These are phyloP conservation scores for Diplodia corticola DNA, from an alignment of 2,329 filamentous ascomycete species.

Conservation along the genomic window DNA sequence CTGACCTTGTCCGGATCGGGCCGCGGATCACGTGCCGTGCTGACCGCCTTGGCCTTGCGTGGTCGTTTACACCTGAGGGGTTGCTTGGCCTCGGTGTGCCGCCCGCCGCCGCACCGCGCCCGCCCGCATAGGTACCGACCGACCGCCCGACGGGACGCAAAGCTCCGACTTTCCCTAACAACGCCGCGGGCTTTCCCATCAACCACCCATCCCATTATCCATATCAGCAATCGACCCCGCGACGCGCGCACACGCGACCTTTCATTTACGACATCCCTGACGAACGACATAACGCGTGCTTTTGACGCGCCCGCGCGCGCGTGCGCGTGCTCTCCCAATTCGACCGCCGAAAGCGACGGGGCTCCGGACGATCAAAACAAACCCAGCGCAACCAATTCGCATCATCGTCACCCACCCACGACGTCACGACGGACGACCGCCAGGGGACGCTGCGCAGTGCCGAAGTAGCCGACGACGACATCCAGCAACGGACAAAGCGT, in stretches of 20 bases:
- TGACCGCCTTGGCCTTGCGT: not conserved
- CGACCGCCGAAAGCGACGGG: not conserved
- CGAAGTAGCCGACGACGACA: not conserved
- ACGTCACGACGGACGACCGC: not conserved
- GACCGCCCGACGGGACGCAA: not conserved
- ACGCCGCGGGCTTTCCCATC: not conserved
- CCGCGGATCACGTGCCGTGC: slow-evolving; percentile 1
- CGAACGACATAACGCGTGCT: not conserved
- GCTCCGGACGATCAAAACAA: not conserved
- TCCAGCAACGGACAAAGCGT: too few relatives aligned
- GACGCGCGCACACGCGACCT: not conserved
- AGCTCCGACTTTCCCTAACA: slow-evolving; percentile 17
- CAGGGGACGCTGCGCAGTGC: not conserved
- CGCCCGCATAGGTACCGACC: slow-evolving; percentile 1
- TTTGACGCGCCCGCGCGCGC: not conserved
- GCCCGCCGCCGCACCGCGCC: not conserved
- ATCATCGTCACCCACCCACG: not conserved
- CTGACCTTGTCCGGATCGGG: not conserved
- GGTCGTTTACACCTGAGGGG: slow-evolving; percentile 15
- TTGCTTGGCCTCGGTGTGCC: not conserved
- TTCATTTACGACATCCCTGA: not conserved
- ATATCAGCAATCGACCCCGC: not conserved
- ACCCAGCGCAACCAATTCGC: not conserved
- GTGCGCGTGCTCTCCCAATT: not conserved
- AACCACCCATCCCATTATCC: slow-evolving; percentile 12